These are phyloP conservation scores for Paraglomus occultum DNA, from an alignment of 192 early-diverging fungal species.

Conservation along the genomic window DNA sequence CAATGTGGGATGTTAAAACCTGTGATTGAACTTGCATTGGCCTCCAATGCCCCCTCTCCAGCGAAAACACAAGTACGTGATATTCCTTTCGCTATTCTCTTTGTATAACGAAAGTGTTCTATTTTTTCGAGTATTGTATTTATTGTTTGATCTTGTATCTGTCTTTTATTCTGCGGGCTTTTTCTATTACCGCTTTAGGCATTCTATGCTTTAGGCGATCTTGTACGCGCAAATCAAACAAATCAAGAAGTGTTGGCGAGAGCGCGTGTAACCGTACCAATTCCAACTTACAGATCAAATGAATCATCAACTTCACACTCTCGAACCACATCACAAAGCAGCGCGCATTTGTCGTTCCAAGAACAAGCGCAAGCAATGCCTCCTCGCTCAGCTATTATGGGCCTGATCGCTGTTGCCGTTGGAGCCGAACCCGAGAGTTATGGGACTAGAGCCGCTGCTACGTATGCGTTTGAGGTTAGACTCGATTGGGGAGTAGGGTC, in stretches of 20 bases:
- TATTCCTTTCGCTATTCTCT: background rate
- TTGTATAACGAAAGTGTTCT: conserved; percentile 1
- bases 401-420: conserved; percentile 75
- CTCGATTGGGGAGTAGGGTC: background rate
- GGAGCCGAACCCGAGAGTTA: conserved; percentile 49
- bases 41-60: conserved; percentile 69
- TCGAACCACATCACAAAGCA: conserved; percentile 32
- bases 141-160: background rate
- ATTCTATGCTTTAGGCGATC: conserved; percentile 82
- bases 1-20: conserved; percentile 78
- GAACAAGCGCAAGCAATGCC: conserved; percentile 31
- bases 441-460: conserved; percentile 77
- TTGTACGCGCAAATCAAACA: conserved; percentile 68
- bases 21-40: conserved; percentile 76
- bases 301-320: conserved; percentile 32
- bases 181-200: conserved; percentile 42
- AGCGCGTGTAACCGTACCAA: conserved; percentile 61
- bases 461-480: conserved; percentile 69
- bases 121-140: background rate
- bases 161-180: background rate
- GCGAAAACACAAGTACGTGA: conserved; percentile 63
- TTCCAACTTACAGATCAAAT: conserved; percentile 31
- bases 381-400: conserved; percentile 79
- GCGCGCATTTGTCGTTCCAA: conserved; percentile 31
- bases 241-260: conserved; percentile 81